Conservation (phyloP, 2,329 filamentous ascomycete species). For the Aspergillus latus region DNA sequence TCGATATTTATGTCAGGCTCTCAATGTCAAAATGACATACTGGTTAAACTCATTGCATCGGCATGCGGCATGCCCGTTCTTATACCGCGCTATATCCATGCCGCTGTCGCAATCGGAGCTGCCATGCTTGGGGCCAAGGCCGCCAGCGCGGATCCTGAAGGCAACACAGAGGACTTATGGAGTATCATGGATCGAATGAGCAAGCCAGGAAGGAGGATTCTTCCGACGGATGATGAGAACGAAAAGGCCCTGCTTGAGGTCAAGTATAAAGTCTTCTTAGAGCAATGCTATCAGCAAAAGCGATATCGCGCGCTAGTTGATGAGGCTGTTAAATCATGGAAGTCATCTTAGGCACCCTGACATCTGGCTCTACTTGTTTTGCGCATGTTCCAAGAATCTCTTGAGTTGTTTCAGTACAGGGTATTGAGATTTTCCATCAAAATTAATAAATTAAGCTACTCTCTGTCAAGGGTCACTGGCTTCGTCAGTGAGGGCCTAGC, state of each 20-base stretch:
- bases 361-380: too few relatives aligned
- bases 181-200: conserved; percentile 97
- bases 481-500: too few relatives aligned
- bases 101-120: conserved; percentile 94
- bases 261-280: conserved; percentile 95
- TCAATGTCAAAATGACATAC: conserved; percentile 90
- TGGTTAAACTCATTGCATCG: conserved; percentile 89
- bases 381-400: too few relatives aligned
- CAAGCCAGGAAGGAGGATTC: conserved; percentile 82
- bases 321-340: conserved; percentile 52
- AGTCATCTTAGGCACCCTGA: conserved; percentile 2
- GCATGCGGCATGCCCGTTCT: conserved; percentile 89
- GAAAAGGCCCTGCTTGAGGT: conserved; percentile 79
- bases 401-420: too few relatives aligned
- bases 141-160: conserved; percentile 75
- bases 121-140: conserved; percentile 98
- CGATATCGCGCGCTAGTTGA: conserved; percentile 78
- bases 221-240: conserved; percentile 67
- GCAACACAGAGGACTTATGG: conserved; percentile 85
- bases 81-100: conserved; percentile 90
- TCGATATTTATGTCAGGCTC: conserved; percentile 99
- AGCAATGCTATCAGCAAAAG: conserved; percentile 85
- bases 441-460: too few relatives aligned
- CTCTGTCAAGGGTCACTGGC: too few relatives aligned
- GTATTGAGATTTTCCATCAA: too few relatives aligned